Base-by-base conservation (phyloP, 805 yeast genomes). In the Kazachstania martiniae region DNA sequence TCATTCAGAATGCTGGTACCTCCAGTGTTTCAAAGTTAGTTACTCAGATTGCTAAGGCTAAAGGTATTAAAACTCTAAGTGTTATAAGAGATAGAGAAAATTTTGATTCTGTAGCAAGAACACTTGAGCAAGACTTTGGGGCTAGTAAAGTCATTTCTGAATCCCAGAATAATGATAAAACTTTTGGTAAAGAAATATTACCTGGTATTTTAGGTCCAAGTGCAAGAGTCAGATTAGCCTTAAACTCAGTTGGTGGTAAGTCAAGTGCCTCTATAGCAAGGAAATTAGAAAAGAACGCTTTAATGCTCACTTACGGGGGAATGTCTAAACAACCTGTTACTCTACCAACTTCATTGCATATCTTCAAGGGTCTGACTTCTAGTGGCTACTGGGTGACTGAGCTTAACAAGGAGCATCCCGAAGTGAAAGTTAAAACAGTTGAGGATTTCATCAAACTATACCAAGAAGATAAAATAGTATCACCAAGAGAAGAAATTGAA, bases 261-360 rank as follows among this genome's bases (percentile, higher is more conserved):
- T 78, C 85, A 23, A 72, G 85, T 14, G 67, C 94, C 0, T 78
- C 78, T 26, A 66, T 91, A 44, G 89, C 94, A 8, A 69, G 95
- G 44, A 89, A 86, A 54, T 66, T 91, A 35, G 75, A 74, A 24
- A 60, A 64, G 12, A 74, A 82, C 45, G 94, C 91, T 1, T 69
- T 76, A 29, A 62, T 91, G 65, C 72, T 86, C 44, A 85, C 97
- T 1, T 91, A 91, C 51, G 99, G 99, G 21, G 97, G 94, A 24
- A 91, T 91, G 98, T 84, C 96, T 3, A 76, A 78, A 66, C 87
- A 84, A 60, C 98, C 98, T 2, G 93, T 91, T 8, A 70, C 73
- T n/a, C 59, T 91, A 35, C 95, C 97, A 25, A 85, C 95, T 1
- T 74, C 94, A 0, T 62, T 83, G 38, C 83, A 83, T 51, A 87